A percentile compares a stretch with the other conserved stretches of the same genome.
Evolutionary conservation across 2,329 filamentous ascomycete genomes (phyloP).

Genomic region (Hortaea werneckii): DNA sequence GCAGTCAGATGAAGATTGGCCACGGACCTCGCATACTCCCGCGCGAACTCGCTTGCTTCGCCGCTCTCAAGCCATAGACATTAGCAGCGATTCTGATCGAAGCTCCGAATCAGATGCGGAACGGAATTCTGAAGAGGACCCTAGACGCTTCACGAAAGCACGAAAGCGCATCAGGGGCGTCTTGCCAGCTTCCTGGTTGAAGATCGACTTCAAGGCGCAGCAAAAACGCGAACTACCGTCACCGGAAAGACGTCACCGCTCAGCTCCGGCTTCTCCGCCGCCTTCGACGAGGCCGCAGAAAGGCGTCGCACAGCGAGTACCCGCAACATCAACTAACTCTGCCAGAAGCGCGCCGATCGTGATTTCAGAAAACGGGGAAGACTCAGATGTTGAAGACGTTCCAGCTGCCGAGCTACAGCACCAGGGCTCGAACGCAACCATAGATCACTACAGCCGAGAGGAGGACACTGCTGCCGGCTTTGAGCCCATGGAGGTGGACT

Average conservation of each 20-base stretch:
- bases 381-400: not conserved
- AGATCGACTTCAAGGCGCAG: constrained; percentile 31
- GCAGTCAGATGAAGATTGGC: not conserved
- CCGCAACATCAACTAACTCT: not conserved
- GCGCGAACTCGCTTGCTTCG: not conserved
- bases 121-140: not conserved
- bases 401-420: not conserved
- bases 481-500: constrained; percentile 37
- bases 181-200: constrained; percentile 41
- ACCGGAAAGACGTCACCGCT: not conserved
- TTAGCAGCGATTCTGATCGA: constrained; percentile 2
- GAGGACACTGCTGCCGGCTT: constrained; percentile 14
- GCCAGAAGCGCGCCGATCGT: constrained; percentile 8
- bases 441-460: constrained; percentile 2
- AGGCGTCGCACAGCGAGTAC: constrained; percentile 17
- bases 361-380: constrained; percentile 29
- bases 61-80: constrained; percentile 3
- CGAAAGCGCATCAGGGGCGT: constrained; percentile 38
- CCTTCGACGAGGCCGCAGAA: constrained; percentile 12
- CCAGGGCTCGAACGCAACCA: constrained; percentile 6
- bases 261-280: constrained; percentile 8
- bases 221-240: constrained; percentile 4
- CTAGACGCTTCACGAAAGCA: constrained; percentile 14
- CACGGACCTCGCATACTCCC: not conserved
- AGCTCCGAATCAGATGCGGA: not conserved